phyloP scores from a whole-genome alignment of 73 alveolate genomes.

The Effrenium voratum region DNA sequence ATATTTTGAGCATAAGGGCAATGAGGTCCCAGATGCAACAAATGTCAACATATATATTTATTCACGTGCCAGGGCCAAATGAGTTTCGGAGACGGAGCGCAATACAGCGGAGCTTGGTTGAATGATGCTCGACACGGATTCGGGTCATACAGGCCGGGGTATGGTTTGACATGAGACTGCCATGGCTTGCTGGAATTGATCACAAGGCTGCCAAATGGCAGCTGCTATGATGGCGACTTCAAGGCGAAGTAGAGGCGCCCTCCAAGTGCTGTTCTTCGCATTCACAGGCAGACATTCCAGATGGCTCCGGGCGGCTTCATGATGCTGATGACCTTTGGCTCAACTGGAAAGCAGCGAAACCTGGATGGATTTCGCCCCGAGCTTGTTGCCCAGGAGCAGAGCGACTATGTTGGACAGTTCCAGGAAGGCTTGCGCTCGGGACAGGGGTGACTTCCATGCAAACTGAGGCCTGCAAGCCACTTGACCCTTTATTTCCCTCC shows the following conservation, averaged over 20 bases:
- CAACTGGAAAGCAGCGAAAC: background rate
- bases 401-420: slow-evolving; percentile 80
- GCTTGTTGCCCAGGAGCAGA: slow-evolving; percentile 10
- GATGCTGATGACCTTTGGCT: slow-evolving; percentile 11
- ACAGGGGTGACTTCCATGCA: slow-evolving; percentile 27
- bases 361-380: background rate
- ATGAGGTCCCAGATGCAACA: background rate
- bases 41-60: background rate
- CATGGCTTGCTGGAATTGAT: background rate
- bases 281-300: slow-evolving; percentile 60
- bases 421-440: slow-evolving; percentile 69
- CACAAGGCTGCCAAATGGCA: slow-evolving; percentile 73
- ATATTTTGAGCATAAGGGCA: background rate
- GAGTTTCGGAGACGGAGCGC: slow-evolving; percentile 90
- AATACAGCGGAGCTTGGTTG: slow-evolving; percentile 88
- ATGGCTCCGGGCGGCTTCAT: slow-evolving; percentile 67
- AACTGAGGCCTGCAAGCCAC: background rate
- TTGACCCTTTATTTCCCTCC: background rate
- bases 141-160: slow-evolving; percentile 48
- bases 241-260: background rate
- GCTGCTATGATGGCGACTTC: slow-evolving; percentile 91
- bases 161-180: background rate
- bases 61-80: slow-evolving; percentile 55
- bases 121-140: slow-evolving; percentile 58
- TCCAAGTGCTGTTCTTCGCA: background rate